Evolutionary conservation across 306 rosid genomes (phyloP).

Genomic region (Begonia fuchsioides): DNA sequence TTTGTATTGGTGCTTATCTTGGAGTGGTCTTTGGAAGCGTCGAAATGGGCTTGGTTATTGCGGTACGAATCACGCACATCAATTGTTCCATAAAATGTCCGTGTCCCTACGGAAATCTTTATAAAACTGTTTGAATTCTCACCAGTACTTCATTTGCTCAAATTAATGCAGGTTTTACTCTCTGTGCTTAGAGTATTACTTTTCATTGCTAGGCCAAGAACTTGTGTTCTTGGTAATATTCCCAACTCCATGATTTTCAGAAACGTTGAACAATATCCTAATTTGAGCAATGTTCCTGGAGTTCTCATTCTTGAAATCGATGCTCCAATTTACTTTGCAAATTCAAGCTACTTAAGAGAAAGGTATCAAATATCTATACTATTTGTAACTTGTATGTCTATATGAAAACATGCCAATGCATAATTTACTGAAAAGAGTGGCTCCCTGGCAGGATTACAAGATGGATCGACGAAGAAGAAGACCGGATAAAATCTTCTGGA

Average conservation of each 20-base stretch:
- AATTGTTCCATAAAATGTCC: not conserved
- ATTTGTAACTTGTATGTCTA: not conserved
- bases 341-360: conserved; percentile 15
- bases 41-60: not conserved
- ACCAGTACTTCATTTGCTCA: not conserved
- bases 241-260: conserved; percentile 11
- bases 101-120: not conserved
- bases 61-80: not conserved
- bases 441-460: conserved; percentile 14
- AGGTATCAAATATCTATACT: conserved; percentile 1
- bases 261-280: conserved; percentile 10
- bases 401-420: too few species aligned
- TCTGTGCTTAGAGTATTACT: conserved; percentile 10
- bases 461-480: conserved; percentile 38
- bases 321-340: conserved; percentile 13
- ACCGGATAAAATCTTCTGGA: conserved; percentile 20
- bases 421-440: too few species aligned
- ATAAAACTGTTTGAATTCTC: not conserved
- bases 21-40: not conserved
- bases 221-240: conserved; percentile 7
- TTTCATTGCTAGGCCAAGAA: conserved; percentile 8
- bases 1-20: conserved; percentile 1
- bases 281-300: conserved; percentile 8
- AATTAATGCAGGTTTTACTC: conserved; percentile 8
- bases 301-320: conserved; percentile 10